Percentiles rank a stretch among this genome's conserved stretches.
Evolutionary conservation across 306 rosid species (phyloP).

Genomic region (Potentilla sterilis): DNA sequence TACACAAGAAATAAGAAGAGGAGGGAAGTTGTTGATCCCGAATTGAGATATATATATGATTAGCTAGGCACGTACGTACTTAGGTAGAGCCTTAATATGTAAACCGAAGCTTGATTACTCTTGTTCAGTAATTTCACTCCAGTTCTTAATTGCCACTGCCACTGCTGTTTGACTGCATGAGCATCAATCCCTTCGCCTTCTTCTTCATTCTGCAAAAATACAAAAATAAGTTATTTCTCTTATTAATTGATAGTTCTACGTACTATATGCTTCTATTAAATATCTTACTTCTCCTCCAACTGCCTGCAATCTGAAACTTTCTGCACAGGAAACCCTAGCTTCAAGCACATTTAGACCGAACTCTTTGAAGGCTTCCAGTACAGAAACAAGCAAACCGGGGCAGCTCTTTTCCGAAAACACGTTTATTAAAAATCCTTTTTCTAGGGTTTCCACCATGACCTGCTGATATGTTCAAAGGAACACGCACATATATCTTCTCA

Average conservation of each 20-base stretch:
- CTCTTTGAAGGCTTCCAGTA: constrained; percentile 80
- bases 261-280: not conserved
- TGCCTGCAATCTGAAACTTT: constrained; percentile 78
- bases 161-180: constrained; percentile 48
- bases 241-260: not conserved
- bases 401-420: constrained; percentile 62
- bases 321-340: constrained; percentile 99
- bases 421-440: constrained; percentile 74
- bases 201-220: constrained; percentile 40
- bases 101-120: constrained; percentile 25
- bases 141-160: constrained; percentile 46
- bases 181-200: constrained; percentile 43
- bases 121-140: constrained; percentile 43
- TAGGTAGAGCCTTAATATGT: not conserved
- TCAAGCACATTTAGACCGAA: constrained; percentile 78
- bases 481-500: not conserved
- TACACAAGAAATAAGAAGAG: not conserved
- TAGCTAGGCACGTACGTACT: not conserved
- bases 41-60: not conserved
- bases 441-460: constrained; percentile 88
- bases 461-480: constrained; percentile 30
- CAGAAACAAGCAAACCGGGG: constrained; percentile 81
- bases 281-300: constrained; percentile 83
- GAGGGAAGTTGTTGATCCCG: not conserved
- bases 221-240: not conserved